Base-by-base conservation (phyloP, 495 filamentous ascomycete genomes). In the Neurospora tetraspora region DNA sequence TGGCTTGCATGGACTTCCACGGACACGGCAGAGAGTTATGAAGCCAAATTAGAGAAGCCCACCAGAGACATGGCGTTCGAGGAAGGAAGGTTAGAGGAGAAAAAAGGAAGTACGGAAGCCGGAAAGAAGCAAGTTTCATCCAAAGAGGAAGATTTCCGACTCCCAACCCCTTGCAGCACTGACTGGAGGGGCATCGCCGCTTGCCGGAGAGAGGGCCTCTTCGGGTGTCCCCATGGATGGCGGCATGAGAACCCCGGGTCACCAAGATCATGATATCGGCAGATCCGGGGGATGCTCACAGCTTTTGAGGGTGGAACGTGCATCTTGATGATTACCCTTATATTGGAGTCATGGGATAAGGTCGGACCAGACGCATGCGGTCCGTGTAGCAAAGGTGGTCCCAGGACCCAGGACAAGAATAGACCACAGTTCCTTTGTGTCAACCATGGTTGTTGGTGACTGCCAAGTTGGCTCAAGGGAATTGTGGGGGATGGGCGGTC, bases 171-270 rank as follows among this genome's bases (percentile, higher is more conserved):
- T 61, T 61, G 53, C 53, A 61, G 23, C 20, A 61, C 53, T 61
- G 53, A 27, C 20, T 27, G 47, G 47, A 59, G 47, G 20, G 47
- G 53, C 20, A 61, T 61, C 53, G 23, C 23, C 20, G 53, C 53
- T 31, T 61, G 53, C 11, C 23, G 53, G 53, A 16, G 12, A 14
- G 53, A 12, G 5, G 23, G 23, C 23, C 23, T 61, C 12, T 61
- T 61, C 23, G 53, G 12, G 53, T 61, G 53, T 61, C 5, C 23
- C 53, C 53, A 36, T 31, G 39, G 68, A 71, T 71, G 45, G 69
- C 40, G 53, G 72, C 72, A 71, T 43, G 72, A 71, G n/a, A 40
- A 36, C 40, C 39, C 38, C 72, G 18, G 72, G 61, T 23, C 23
- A 38, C 4, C 68, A 42, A 40, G 39, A 68, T 61, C 53, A 61